Percentiles rank a stretch among this genome's conserved stretches.
Conservation (phyloP, 164 flowering plant genomes). For the Dillenia turbinata region DNA sequence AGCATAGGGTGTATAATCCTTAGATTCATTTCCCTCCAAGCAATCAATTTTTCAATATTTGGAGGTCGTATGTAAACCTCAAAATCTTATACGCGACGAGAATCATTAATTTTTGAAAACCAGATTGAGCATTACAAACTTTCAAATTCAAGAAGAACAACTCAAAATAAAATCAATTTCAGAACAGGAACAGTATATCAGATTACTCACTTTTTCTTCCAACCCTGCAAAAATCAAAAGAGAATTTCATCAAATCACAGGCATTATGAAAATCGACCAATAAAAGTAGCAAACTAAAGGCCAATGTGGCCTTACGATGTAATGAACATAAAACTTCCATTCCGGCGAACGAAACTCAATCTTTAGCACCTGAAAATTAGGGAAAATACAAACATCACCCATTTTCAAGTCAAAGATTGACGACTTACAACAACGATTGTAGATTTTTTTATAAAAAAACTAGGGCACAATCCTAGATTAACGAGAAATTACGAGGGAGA, state of each 20-base stretch:
- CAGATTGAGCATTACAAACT: background rate
- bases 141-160: slow-evolving; percentile 1
- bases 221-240: slow-evolving; percentile 58
- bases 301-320: slow-evolving; percentile 28
- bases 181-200: slow-evolving; percentile 1
- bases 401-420: too few relatives aligned
- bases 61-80: background rate
- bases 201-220: slow-evolving; percentile 69
- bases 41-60: background rate
- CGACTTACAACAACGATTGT: too few relatives aligned
- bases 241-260: slow-evolving; percentile 13
- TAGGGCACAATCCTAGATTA: too few relatives aligned
- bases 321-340: slow-evolving; percentile 41
- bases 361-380: slow-evolving; percentile 26
- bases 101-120: background rate
- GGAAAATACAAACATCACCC: too few relatives aligned
- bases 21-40: background rate
- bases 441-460: too few relatives aligned
- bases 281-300: too few relatives aligned
- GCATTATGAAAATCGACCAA: background rate
- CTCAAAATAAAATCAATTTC: background rate
- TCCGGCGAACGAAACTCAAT: slow-evolving; percentile 15
- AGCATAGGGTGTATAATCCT: too few relatives aligned
- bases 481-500: background rate
- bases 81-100: background rate